phyloP scores from a whole-genome alignment of 805 yeast genomes.

The Hanseniaspora clermontiae region DNA sequence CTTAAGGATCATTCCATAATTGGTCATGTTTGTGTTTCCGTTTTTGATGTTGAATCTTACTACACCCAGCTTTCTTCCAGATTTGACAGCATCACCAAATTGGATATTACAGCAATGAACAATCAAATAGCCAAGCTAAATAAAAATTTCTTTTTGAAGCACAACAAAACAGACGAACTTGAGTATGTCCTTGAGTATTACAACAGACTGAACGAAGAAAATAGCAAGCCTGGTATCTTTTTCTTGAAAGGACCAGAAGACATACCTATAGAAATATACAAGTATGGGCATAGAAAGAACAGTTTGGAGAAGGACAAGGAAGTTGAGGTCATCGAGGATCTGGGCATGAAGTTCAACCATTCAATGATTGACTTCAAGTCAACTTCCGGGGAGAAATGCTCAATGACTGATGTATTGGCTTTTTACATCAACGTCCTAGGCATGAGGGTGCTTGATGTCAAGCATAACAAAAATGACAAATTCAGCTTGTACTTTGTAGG shows the following conservation, averaged over 20 bases:
- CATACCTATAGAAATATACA: slow-evolving; percentile 87
- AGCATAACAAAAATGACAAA: slow-evolving; percentile 51
- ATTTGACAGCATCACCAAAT: neutral
- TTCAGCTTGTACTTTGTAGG: slow-evolving; percentile 81
- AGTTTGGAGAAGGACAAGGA: slow-evolving; percentile 14
- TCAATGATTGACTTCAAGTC: slow-evolving; percentile 65
- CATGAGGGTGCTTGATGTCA: slow-evolving; percentile 51
- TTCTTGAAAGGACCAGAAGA: slow-evolving; percentile 92
- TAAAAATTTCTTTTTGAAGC: no score
- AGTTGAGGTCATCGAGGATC: slow-evolving; percentile 13
- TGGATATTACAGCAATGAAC: neutral
- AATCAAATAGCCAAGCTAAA: no score
- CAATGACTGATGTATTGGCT: slow-evolving; percentile 57
- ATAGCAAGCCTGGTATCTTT: slow-evolving; percentile 75
- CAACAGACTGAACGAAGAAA: slow-evolving; percentile 75
- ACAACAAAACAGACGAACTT: no score
- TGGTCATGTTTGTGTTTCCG: slow-evolving; percentile 85
- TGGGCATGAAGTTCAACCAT: slow-evolving; percentile 50
- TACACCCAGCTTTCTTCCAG: slow-evolving; percentile 37
- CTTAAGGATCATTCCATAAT: slow-evolving; percentile 43
- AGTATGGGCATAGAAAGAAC: slow-evolving; percentile 30
- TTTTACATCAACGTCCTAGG: slow-evolving; percentile 76
- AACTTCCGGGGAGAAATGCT: slow-evolving; percentile 22
- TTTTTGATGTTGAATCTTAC: slow-evolving; percentile 51
- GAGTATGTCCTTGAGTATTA: slow-evolving; percentile 36